phyloP scores from a whole-genome alignment of 768 basidiomycete species.

The Leccinum imitatum region DNA sequence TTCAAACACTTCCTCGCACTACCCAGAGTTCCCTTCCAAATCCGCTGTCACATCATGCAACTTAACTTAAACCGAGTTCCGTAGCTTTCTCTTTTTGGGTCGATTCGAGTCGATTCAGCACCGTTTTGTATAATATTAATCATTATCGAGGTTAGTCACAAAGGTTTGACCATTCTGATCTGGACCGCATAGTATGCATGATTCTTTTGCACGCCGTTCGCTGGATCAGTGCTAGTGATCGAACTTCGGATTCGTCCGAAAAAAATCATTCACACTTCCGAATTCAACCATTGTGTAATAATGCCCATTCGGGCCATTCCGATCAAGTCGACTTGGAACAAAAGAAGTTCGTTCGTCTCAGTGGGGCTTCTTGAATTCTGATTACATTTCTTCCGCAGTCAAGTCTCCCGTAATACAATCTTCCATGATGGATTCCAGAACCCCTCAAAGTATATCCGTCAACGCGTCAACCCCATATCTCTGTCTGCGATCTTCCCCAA shows the following conservation, averaged over 20 bases:
- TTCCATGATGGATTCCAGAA: neutral
- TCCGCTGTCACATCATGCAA: too few relatives aligned
- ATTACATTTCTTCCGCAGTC: slow-evolving; percentile 5
- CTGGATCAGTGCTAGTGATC: too few relatives aligned
- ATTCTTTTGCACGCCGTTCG: too few relatives aligned
- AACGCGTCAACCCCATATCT: neutral
- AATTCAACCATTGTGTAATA: neutral
- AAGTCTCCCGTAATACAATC: neutral
- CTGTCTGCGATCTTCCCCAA: neutral
- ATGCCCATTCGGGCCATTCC: neutral
- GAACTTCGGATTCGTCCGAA: too few relatives aligned
- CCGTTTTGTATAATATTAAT: neutral
- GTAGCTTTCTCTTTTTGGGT: neutral
- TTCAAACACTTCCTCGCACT: too few relatives aligned
- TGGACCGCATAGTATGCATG: neutral
- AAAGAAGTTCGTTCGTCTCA: neutral
- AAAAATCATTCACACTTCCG: neutral
- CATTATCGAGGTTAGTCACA: too few relatives aligned
- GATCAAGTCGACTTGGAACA: too few relatives aligned
- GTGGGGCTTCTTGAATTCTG: neutral
- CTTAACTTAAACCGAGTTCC: neutral
- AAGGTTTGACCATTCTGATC: neutral
- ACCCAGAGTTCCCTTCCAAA: too few relatives aligned
- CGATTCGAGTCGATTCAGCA: neutral
- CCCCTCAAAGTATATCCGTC: slow-evolving; percentile 2